These are phyloP conservation scores for Spathaspora boniae DNA, from an alignment of 805 yeast species.

Conservation along the genomic window DNA sequence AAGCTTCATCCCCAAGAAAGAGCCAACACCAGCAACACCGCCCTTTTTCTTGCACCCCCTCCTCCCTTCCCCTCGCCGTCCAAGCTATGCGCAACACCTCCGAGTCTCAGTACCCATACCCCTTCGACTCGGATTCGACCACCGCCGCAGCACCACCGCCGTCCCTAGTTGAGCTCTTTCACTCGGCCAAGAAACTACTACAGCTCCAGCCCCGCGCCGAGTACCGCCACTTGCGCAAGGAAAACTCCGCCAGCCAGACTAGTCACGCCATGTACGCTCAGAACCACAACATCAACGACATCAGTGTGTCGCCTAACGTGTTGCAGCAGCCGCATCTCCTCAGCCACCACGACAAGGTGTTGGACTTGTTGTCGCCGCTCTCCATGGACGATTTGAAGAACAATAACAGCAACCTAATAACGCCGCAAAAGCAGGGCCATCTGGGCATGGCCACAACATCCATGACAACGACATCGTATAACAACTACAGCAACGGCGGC, in stretches of 20 bases:
- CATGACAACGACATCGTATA: slow-evolving; percentile 3
- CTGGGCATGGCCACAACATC: slow-evolving; percentile 4
- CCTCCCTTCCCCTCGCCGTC: no score
- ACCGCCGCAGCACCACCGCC: no score
- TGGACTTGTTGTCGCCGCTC: slow-evolving; percentile 40
- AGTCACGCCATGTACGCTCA: slow-evolving; percentile 7
- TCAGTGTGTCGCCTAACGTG: neutral
- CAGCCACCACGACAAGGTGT: slow-evolving; percentile 19
- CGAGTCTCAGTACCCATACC: no score
- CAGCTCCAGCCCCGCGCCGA: slow-evolving; percentile 38
- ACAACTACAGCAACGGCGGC: neutral
- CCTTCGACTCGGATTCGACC: no score
- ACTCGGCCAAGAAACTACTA: slow-evolving; percentile 38
- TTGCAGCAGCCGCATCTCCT: neutral
- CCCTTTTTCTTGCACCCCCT: no score
- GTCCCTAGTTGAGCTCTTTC: slow-evolving; percentile 38
- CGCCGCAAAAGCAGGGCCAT: slow-evolving; percentile 1
- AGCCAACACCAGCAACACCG: no score
- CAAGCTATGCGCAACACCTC: no score
- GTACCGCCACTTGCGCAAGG: slow-evolving; percentile 36
- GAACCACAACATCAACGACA: slow-evolving; percentile 1
- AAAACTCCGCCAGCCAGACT: slow-evolving; percentile 24
- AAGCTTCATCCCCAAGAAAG: no score
- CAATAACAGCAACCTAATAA: slow-evolving; percentile 9
- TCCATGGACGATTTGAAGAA: slow-evolving; percentile 35